Evolutionary conservation across 129 eudicot genomes (phyloP).

Genomic region (Heracleum sosnowskyi): DNA sequence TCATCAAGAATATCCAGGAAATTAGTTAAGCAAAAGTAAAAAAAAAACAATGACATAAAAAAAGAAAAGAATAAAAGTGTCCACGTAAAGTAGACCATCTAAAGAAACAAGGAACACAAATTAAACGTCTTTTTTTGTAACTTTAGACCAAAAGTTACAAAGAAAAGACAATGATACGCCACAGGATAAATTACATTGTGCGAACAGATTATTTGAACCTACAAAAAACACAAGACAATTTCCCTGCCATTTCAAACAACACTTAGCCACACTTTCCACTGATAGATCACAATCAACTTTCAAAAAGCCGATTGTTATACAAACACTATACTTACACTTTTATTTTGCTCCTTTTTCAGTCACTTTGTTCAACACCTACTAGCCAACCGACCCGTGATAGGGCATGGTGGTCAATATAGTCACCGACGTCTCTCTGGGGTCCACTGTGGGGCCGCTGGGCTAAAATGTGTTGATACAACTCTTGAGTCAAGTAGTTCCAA

Average conservation of each 20-base stretch:
- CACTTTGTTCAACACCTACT: not conserved
- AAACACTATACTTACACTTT: not conserved
- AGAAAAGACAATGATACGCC: constrained; percentile 14
- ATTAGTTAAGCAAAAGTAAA: not conserved
- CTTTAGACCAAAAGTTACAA: constrained; percentile 7
- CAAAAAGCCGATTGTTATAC: not conserved
- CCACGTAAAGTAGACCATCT: not conserved
- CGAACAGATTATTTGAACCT: constrained; percentile 12
- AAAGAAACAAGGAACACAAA: not conserved
- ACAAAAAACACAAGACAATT: not conserved
- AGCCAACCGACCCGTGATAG: not conserved
- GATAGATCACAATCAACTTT: constrained; percentile 9
- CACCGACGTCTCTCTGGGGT: constrained; percentile 23
- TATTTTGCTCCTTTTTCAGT: not conserved
- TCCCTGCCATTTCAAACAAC: not conserved
- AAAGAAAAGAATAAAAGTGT: not conserved
- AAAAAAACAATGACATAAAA: not conserved
- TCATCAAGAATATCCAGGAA: no score
- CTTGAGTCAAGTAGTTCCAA: constrained; percentile 34
- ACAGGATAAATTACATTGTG: not conserved
- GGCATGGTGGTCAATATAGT: not conserved
- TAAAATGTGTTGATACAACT: constrained; percentile 28
- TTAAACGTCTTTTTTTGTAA: not conserved
- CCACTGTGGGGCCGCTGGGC: constrained; percentile 34
- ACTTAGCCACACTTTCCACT: not conserved